Evolutionary conservation across 441 rosid species (phyloP), one percentile per base, ranked within the genome.

Genomic region (Dalechampia spathulata): DNA sequence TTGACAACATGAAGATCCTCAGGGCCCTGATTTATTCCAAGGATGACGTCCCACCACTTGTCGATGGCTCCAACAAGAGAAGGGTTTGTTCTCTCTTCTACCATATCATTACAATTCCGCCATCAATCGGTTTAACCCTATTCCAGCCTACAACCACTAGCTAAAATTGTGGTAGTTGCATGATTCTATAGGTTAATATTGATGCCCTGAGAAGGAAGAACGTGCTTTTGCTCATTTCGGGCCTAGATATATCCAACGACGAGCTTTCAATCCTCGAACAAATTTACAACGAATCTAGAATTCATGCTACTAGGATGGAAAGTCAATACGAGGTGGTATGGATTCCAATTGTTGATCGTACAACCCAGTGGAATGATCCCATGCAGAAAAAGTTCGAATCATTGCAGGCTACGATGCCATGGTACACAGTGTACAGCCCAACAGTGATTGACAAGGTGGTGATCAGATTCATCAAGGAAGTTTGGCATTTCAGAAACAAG

Each of bases 1-100:
- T 72, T 60, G 98, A 87, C 73, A 90, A 87, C 74, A 69, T 79
- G 83, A 77, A 61, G 73, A 57, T 83, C 69, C 87, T 90, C 51
- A 75, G 70, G 69, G 79, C 83, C 40, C 58, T 87, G 58, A 55
- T 90, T 49, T 76, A 75, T 66, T 72, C 80, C 0, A 80, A 83
- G 70, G 74, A 76, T 63, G 79, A 90, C 63, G 60, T 51, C 38
- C 72, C 16, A 52, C 96, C 96, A 5, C 80, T 87, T 53, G 53
- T 77, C 36, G 90, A 81, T 63, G 92, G 85, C 43, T 50, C 56
- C 44, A 78, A 77, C 65, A 69, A 78, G 68, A 72, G 57, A 62
- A 82, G 81, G 85, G 95, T 87, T 51, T 42, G 8, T n/a, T 30
- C 4, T 30, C 34, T 30, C 4, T 30, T 30, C 34, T 3, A 30